A percentile compares a stretch with the other conserved stretches of the same genome.
Conservation (phyloP, 441 rosid genomes). For the Sinapis alba region DNA sequence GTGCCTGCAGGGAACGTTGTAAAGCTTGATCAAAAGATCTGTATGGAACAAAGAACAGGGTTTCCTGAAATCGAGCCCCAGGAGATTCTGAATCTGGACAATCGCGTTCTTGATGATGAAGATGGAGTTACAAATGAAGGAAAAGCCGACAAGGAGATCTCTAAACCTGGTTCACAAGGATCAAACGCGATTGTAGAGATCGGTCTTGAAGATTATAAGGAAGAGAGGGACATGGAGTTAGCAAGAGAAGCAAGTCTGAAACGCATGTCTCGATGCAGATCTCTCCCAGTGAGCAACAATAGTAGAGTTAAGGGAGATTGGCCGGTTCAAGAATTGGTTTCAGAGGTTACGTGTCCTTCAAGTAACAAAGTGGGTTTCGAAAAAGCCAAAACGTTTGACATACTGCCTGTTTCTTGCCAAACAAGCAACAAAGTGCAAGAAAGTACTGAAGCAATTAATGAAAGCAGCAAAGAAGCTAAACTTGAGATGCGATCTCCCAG, state of each 20-base stretch:
- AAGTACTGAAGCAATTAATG: slow-evolving; percentile 6
- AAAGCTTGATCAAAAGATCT: slow-evolving; percentile 10
- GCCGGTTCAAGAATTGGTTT: slow-evolving; percentile 12
- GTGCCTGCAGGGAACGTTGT: slow-evolving; percentile 9
- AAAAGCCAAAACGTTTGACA: neutral
- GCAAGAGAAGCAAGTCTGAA: slow-evolving; percentile 8
- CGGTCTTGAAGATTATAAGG: neutral
- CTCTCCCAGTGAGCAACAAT: slow-evolving; percentile 32
- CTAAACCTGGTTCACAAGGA: slow-evolving; percentile 1
- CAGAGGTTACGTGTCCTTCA: slow-evolving; percentile 13
- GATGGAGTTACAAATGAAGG: slow-evolving; percentile 12
- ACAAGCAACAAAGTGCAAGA: slow-evolving; percentile 21
- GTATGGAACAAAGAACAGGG: neutral
- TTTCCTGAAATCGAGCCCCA: neutral
- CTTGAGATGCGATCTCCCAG: slow-evolving; percentile 47
- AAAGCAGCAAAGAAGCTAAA: slow-evolving; percentile 11
- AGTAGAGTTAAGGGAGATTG: slow-evolving; percentile 8
- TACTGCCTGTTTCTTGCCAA: slow-evolving; percentile 22
- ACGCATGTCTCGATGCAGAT: slow-evolving; percentile 35
- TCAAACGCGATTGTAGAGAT: neutral
- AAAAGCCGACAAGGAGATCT: neutral
- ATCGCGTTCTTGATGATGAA: neutral
- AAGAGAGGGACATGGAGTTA: neutral
- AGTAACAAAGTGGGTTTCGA: slow-evolving; percentile 9
- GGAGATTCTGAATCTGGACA: slow-evolving; percentile 15